Evolutionary conservation across 495 filamentous ascomycete species (phyloP).

Genomic region (Hyphodiscus hymeniophilus): DNA sequence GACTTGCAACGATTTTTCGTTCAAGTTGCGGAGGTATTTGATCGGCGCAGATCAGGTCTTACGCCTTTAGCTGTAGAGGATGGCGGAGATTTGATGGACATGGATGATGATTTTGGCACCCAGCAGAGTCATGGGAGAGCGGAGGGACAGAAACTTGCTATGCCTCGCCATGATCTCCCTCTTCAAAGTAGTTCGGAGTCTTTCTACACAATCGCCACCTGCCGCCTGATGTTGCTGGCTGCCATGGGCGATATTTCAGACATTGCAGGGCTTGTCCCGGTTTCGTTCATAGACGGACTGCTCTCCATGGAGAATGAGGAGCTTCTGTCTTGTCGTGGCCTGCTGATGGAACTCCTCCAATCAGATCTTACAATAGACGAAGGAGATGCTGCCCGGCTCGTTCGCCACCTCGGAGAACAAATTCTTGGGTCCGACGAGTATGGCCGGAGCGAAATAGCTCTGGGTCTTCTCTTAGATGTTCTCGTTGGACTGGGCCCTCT

Average conservation of each 20-base stretch:
- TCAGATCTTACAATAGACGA: conserved; percentile 34
- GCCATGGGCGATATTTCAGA: conserved; percentile 28
- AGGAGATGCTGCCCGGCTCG: conserved; percentile 33
- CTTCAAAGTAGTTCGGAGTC: conserved; percentile 38
- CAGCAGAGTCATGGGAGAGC: conserved; percentile 39
- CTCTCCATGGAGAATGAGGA: conserved; percentile 49
- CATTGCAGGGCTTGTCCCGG: conserved; percentile 28
- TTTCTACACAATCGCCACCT: conserved; percentile 36
- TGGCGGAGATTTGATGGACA: conserved; percentile 59
- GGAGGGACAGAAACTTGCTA: conserved; percentile 22
- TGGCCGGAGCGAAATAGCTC: conserved; percentile 64
- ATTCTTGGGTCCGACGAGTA: conserved; percentile 20
- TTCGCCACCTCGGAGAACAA: conserved; percentile 29
- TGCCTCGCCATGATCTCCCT: conserved; percentile 39
- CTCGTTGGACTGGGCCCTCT: conserved; percentile 54
- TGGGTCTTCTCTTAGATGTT: conserved; percentile 60
- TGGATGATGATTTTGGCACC: conserved; percentile 60
- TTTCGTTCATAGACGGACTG: conserved; percentile 49
- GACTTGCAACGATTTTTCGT: conserved; percentile 23
- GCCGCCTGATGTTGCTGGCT: conserved; percentile 33
- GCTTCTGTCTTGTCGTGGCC: conserved; percentile 34
- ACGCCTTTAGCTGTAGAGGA: neutral
- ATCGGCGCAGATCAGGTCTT: conserved; percentile 6
- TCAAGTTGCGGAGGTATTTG: conserved; percentile 14
- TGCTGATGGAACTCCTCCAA: conserved; percentile 40